Conservation (phyloP, 768 basidiomycete species). For the Coprinellus micaceus region DNA sequence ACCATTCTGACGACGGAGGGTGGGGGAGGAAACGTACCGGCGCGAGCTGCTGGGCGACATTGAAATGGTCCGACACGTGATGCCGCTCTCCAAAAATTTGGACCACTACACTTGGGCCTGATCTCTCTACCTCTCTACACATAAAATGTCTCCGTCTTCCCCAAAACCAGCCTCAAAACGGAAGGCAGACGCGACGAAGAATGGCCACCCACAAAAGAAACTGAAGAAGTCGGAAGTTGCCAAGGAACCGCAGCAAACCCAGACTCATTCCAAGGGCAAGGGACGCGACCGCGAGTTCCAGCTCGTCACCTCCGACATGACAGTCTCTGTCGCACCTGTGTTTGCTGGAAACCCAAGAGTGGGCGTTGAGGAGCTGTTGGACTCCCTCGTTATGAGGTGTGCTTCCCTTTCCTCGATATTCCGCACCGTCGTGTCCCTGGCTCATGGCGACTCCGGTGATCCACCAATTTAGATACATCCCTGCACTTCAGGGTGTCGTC, state of each 20-base stretch:
- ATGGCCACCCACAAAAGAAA: conserved; percentile 31
- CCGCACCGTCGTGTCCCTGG: not conserved
- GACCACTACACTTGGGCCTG: not conserved
- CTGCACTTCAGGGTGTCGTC: conserved; percentile 82
- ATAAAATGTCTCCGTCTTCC: not conserved
- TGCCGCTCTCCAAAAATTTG: conserved; percentile 1
- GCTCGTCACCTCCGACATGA: conserved; percentile 59
- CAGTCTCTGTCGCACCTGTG: conserved; percentile 75
- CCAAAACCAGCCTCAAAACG: not conserved
- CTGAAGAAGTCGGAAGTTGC: conserved; percentile 35
- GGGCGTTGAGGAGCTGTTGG: conserved; percentile 86
- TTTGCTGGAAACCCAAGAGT: conserved; percentile 68
- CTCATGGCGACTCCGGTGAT: not conserved
- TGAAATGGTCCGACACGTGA: conserved; percentile 8
- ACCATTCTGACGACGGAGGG: conserved; percentile 13
- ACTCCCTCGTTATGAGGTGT: conserved; percentile 96
- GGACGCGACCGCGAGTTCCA: conserved; percentile 51
- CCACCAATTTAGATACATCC: conserved; percentile 66
- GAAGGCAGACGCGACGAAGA: conserved; percentile 18
- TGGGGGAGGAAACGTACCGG: not conserved
- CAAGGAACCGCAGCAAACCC: conserved; percentile 26
- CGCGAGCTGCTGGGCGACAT: not conserved
- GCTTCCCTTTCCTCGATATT: too few species aligned
- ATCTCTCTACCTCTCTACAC: not conserved
- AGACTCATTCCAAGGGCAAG: conserved; percentile 41